These are phyloP conservation scores for Clitocybe nebularis DNA, from an alignment of 1,284 basidiomycete species.

Conservation along the genomic window DNA sequence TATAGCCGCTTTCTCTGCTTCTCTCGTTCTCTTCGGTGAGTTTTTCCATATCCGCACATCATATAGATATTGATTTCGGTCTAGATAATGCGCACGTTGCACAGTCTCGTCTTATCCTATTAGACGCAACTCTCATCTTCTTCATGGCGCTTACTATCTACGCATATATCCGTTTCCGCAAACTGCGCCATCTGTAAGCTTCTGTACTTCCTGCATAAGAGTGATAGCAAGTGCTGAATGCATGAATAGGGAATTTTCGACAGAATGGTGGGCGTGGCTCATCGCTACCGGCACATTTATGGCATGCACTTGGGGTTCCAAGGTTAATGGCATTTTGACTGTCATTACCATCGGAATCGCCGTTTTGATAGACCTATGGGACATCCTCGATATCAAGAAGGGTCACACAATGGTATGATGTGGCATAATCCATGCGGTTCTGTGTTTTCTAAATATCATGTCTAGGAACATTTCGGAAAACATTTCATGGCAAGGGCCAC, in stretches of 20 bases:
- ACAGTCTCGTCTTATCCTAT: constrained; percentile 92
- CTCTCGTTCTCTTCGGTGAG: constrained; percentile 81
- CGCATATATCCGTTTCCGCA: constrained; percentile 94
- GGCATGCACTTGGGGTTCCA: constrained; percentile 95
- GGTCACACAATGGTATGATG: constrained; percentile 76
- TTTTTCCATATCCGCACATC: background rate
- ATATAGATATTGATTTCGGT: too few species aligned
- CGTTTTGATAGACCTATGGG: constrained; percentile 94
- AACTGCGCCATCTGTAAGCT: constrained; percentile 87
- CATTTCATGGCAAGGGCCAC: constrained; percentile 87
- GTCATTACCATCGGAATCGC: constrained; percentile 89
- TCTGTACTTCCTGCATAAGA: too few species aligned
- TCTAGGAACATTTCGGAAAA: constrained; percentile 81
- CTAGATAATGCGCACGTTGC: constrained; percentile 94
- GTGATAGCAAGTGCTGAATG: constrained; percentile 3
- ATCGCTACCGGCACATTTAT: constrained; percentile 88
- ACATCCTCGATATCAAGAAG: constrained; percentile 83
- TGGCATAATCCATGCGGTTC: constrained; percentile 7
- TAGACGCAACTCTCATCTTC: constrained; percentile 93
- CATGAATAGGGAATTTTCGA: constrained; percentile 73
- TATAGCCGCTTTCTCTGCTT: constrained; percentile 85
- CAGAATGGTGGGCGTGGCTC: constrained; percentile 95
- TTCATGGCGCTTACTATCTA: constrained; percentile 95
- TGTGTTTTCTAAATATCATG: background rate
- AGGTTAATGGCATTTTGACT: constrained; percentile 96